Evolutionary conservation across 495 filamentous ascomycete species (phyloP), one percentile per base, ranked within the genome.

Genomic region (Symbiotaphrina buchneri): DNA sequence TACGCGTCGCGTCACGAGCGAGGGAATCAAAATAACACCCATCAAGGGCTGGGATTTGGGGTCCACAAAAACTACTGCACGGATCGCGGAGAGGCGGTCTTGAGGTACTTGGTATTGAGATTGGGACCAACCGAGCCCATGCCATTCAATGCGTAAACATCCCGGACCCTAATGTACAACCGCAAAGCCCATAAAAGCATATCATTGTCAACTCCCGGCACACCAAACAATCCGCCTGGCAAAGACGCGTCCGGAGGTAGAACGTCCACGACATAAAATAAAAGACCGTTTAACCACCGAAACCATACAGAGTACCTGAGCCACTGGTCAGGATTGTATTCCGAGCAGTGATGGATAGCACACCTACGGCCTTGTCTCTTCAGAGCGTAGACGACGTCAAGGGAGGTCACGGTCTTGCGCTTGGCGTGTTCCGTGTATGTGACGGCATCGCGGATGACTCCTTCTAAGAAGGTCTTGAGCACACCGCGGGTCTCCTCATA

Each of bases 401-500:
- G 68, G 8, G 78, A 87, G 29, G 82, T 91, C 55, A 93, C 83
- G 22, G 83, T 93, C 81, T 93, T 93, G 53, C 84, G 78, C 71
- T 90, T 90, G 53, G 82, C 80, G 61, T 90, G 79, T 59, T 93
- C 83, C 28, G 80, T 92, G 65, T 92, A 97, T 48, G 87, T 47
- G 40, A 55, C 53, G 16, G 55, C 55, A 35, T 56, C 55, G 35
- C 54, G 53, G 58, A 99, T 99, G 65, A 99, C 90, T 66, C 85
- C 83, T 66, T 99, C 90, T 48, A 99, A 83, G 83, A 99, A 99
- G 63, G 87, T 90, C 80, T 99, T 99, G 48, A 99, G 77, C 47
- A 99, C 90, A 74, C 87, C 83, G 54, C 90, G 90, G 46, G 90
- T 99, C 72, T 99, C 90, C 56, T 99, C 90, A 71, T 99, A 99